These are phyloP conservation scores for Umbelopsis sp. DNA, from an alignment of 192 early-diverging fungal species.

Conservation along the genomic window DNA sequence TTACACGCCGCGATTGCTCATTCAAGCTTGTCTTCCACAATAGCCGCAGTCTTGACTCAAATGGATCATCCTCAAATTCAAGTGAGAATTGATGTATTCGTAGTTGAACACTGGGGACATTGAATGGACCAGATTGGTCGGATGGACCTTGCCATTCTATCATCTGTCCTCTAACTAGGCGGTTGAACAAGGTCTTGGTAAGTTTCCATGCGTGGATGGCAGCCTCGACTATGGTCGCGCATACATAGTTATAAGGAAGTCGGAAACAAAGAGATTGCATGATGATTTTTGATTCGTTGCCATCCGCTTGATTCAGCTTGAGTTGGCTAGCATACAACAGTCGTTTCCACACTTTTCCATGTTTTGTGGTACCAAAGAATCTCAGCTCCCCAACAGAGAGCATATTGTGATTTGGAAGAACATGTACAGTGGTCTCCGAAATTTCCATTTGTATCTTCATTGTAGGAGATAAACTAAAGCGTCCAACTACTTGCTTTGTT, in stretches of 20 bases:
- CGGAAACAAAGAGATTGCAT: not conserved
- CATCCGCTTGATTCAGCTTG: not conserved
- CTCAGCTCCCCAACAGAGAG: not conserved
- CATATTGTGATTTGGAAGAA: not conserved
- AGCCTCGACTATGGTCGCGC: not conserved
- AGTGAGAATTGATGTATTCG: slow-evolving; percentile 13
- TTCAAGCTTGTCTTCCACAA: slow-evolving; percentile 24
- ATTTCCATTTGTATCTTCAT: not conserved
- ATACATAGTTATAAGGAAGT: not conserved
- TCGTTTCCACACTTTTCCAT: not conserved
- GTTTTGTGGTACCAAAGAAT: not conserved
- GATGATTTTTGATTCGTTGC: not conserved
- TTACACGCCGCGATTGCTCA: slow-evolving; percentile 32
- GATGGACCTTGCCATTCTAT: not conserved
- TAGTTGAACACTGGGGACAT: not conserved
- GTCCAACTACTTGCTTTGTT: not conserved
- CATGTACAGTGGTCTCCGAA: not conserved
- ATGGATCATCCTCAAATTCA: slow-evolving; percentile 42
- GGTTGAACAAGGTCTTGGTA: not conserved
- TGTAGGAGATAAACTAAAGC: not conserved
- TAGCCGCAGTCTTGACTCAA: slow-evolving; percentile 30
- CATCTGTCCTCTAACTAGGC: not conserved
- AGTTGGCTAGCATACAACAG: not conserved
- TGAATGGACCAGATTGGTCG: not conserved
- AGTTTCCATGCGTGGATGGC: slow-evolving; percentile 4